Conservation (phyloP, 2,329 filamentous ascomycete genomes). For the Didymella segeticola region DNA sequence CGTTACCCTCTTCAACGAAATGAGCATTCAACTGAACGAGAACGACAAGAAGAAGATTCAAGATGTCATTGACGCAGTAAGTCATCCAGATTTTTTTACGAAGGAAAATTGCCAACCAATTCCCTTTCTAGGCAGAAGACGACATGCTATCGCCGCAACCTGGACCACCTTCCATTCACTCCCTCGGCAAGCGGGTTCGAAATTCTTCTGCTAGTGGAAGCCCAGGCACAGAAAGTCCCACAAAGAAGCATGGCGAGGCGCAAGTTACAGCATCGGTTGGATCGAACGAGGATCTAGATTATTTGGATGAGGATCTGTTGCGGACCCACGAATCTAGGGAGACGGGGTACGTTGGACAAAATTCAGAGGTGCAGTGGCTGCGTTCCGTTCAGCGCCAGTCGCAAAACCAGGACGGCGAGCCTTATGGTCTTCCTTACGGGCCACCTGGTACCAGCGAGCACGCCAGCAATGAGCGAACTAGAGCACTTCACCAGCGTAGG, state of each 20-base stretch:
- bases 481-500: slow-evolving; percentile 30
- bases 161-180: not conserved
- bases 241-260: slow-evolving; percentile 24
- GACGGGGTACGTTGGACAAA: slow-evolving; percentile 45
- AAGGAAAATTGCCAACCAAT: not conserved
- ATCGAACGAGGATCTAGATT: slow-evolving; percentile 41
- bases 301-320: slow-evolving; percentile 40
- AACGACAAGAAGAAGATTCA: slow-evolving; percentile 26
- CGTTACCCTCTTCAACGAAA: slow-evolving; percentile 23
- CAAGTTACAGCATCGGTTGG: slow-evolving; percentile 31
- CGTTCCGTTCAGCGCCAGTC: slow-evolving; percentile 37
- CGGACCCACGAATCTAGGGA: slow-evolving; percentile 36
- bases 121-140: slow-evolving; percentile 24
- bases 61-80: slow-evolving; percentile 27
- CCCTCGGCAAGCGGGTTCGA: slow-evolving; percentile 27
- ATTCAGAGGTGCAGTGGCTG: slow-evolving; percentile 45
- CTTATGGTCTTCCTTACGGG: slow-evolving; percentile 24
- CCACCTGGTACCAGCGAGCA: slow-evolving; percentile 23
- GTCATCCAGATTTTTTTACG: not conserved
- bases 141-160: slow-evolving; percentile 20
- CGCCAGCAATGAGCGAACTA: slow-evolving; percentile 19
- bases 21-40: slow-evolving; percentile 22
- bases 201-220: not conserved
- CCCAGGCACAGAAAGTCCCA: not conserved
- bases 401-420: slow-evolving; percentile 13